Percentiles rank a stretch among this genome's conserved stretches.
phyloP scores from a whole-genome alignment of 192 early-diverging fungal genomes.

The Coemansia sp. region DNA sequence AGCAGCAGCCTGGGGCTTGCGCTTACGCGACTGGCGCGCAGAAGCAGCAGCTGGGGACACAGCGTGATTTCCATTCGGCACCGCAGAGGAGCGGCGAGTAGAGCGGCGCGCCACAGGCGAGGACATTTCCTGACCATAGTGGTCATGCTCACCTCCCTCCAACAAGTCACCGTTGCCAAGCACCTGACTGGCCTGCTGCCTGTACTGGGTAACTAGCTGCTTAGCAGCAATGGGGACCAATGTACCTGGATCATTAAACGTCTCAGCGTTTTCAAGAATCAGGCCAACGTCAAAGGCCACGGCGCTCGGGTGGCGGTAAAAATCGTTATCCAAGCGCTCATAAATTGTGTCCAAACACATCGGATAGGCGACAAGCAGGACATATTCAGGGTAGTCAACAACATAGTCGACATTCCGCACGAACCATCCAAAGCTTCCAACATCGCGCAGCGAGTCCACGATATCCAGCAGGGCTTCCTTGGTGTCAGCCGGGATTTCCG shows the following conservation, averaged over 20 bases:
- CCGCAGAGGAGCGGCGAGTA: neutral
- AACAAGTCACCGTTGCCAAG: neutral
- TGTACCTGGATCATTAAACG: constrained; percentile 64
- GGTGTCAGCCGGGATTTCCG: constrained; percentile 25
- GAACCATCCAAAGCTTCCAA: constrained; percentile 61
- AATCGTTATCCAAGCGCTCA: constrained; percentile 60
- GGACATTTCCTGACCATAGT: neutral
- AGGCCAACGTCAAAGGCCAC: constrained; percentile 69
- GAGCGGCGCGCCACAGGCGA: constrained; percentile 8
- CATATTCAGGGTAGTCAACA: constrained; percentile 64
- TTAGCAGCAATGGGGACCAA: constrained; percentile 42
- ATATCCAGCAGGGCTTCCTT: constrained; percentile 49
- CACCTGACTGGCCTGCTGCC: constrained; percentile 10
- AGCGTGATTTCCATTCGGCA: neutral
- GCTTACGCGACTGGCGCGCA: constrained; percentile 20
- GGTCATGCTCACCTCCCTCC: neutral
- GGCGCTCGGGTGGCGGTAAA: constrained; percentile 65
- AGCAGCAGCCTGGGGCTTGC: constrained; percentile 8
- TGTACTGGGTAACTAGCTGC: constrained; percentile 23
- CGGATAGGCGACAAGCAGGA: constrained; percentile 68
- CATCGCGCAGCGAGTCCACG: constrained; percentile 42
- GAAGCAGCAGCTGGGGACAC: neutral
- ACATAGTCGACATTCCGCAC: constrained; percentile 64
- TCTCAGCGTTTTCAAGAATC: constrained; percentile 67
- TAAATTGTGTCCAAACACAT: constrained; percentile 68